Evolutionary conservation across 495 filamentous ascomycete genomes (phyloP), one percentile per base, ranked within the genome.

Genomic region (Corynascus novoguineensis): DNA sequence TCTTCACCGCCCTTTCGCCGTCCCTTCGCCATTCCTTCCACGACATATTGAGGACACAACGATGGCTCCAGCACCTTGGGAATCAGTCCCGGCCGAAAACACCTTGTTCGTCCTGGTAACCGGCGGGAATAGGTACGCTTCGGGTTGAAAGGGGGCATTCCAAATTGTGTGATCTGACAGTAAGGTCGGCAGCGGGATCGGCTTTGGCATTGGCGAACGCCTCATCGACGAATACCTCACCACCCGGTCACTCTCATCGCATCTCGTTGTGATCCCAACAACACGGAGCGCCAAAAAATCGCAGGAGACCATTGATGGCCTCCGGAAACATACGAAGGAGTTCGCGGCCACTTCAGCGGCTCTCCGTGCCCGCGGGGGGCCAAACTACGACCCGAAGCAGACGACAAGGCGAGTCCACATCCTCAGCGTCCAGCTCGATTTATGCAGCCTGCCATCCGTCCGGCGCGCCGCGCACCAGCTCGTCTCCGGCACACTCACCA

Each of bases 161-260:
- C 11, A 37, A 22, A 19, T 1, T 1, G 5, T 35, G 21, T 27
- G 28, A 14, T 62, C 55, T 68, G 46, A 55, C 35, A 50, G 60
- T 37, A 8, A 50, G 4, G 9, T 1, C 9, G 27, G 12, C 70
- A 97, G 95, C 70, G 93, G 93, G 46, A 85, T 98, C 55, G 93
- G 93, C 37, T 89, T 90, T 62, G 84, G 87, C 48, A 93, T 88
- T 54, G 89, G 89, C 64, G 81, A 84, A 58, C 91, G 95, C 56
- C 79, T 97, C 17, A 91, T 92, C 58, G 86, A 95, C 74, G 91
- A 96, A 66, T 97, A 96, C 80, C 81, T 95, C 54, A 70, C 69
- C 48, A 81, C 81, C 11, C 83, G 82, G 53, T 80, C 86, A 24
- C 70, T 79, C 24, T 74, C 78, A 27, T 75, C 86, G 51, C 82